Conservation (phyloP, 2,329 filamentous ascomycete species). For the Neofusicoccum sp. region DNA sequence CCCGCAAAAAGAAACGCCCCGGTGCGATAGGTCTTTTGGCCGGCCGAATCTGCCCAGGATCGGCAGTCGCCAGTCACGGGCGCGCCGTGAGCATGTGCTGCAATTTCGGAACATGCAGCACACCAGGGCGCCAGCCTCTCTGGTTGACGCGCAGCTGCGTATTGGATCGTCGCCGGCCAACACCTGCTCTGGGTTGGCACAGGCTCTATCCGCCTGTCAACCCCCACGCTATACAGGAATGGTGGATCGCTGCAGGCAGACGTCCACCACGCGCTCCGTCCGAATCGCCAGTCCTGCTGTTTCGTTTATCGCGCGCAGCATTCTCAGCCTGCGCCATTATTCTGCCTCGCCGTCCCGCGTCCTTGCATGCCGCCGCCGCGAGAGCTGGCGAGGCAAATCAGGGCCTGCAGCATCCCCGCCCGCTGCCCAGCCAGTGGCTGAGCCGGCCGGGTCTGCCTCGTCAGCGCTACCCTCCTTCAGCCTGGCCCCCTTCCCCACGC, state of each 20-base stretch:
- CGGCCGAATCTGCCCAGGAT: constrained; percentile 11
- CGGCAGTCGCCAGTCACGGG: neutral
- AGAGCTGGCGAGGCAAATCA: neutral
- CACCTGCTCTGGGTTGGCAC: constrained; percentile 5
- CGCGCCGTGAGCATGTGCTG: constrained; percentile 10
- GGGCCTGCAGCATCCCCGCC: neutral
- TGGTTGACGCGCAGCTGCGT: constrained; percentile 14
- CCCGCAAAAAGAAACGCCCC: neutral
- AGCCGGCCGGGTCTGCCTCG: neutral
- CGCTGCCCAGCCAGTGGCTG: neutral
- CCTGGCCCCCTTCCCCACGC: neutral
- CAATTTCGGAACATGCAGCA: constrained; percentile 13
- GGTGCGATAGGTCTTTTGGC: constrained; percentile 10
- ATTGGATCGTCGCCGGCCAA: constrained; percentile 15
- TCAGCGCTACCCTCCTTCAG: neutral
- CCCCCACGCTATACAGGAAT: constrained; percentile 13
- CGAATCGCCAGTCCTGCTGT: neutral
- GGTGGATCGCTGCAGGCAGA: neutral
- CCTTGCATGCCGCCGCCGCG: neutral
- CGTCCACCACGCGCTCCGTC: constrained; percentile 1
- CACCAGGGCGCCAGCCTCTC: constrained; percentile 10
- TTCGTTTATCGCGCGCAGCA: neutral
- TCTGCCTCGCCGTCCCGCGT: no score
- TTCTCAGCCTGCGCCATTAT: neutral
- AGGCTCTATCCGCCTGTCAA: constrained; percentile 11